Conservation (phyloP, 2,329 filamentous ascomycete species). For the Aurifilum marmelostoma region DNA sequence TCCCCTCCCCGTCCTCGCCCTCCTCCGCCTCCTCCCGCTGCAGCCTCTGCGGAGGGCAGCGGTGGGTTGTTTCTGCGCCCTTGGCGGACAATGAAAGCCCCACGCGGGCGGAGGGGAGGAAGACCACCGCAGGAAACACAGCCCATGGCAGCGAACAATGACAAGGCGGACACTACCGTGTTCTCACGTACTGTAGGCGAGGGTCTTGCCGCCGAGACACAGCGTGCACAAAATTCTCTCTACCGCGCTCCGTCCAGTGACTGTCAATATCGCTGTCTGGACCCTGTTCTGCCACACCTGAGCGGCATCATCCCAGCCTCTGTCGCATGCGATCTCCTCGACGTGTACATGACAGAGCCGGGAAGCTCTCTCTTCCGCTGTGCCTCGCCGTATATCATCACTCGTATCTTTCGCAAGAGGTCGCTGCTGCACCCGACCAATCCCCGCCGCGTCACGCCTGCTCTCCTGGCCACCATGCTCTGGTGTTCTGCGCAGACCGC, state of each 20-base stretch:
- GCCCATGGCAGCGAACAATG: not conserved
- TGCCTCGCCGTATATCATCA: conserved; percentile 52
- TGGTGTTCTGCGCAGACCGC: conserved; percentile 53
- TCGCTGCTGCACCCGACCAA: conserved; percentile 46
- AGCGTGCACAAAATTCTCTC: conserved; percentile 31
- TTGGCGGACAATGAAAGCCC: not conserved
- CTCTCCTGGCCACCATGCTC: conserved; percentile 50
- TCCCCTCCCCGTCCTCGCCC: too few relatives aligned
- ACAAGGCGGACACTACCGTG: too few relatives aligned
- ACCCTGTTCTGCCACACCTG: conserved; percentile 45
- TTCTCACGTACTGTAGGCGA: conserved; percentile 17
- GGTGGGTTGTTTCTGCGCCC: conserved; percentile 22
- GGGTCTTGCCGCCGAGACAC: conserved; percentile 29
- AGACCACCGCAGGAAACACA: conserved; percentile 10
- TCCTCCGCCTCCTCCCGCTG: conserved; percentile 23
- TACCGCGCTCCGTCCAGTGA: conserved; percentile 36
- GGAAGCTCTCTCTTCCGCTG: conserved; percentile 48
- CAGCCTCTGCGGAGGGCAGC: conserved; percentile 26
- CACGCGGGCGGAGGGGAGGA: not conserved
- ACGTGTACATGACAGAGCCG: conserved; percentile 51
- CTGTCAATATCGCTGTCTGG: conserved; percentile 47
- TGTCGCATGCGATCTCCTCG: conserved; percentile 51
- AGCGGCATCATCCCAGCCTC: conserved; percentile 43
- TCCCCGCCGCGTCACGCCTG: conserved; percentile 47
- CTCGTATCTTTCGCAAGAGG: conserved; percentile 48